Evolutionary conservation across 192 early-diverging fungal genomes (phyloP).

Genomic region (Spinellus fusiger): DNA sequence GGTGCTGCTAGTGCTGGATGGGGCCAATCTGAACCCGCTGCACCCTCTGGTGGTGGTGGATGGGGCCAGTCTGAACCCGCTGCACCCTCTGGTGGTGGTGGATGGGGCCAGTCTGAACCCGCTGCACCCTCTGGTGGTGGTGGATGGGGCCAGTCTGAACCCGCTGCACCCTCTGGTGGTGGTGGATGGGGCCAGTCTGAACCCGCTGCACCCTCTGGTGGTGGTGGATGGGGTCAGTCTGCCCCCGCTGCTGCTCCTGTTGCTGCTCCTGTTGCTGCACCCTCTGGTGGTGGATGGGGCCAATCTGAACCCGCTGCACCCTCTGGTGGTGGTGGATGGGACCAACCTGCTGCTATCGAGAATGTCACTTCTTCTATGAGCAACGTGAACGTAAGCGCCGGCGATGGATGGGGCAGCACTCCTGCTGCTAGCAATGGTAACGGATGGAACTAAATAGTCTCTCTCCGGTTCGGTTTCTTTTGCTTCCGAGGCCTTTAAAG

Average conservation of each 20-base stretch:
- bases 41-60: conserved; percentile 7
- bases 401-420: not conserved
- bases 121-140: conserved; percentile 1
- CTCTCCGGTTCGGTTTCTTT: too few relatives aligned
- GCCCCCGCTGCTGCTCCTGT: not conserved
- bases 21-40: not conserved
- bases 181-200: conserved; percentile 7
- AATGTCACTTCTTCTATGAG: conserved; percentile 1
- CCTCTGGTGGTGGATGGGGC: conserved; percentile 9
- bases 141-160: conserved; percentile 12
- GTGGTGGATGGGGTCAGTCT: conserved; percentile 16
- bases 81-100: conserved; percentile 3
- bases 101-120: conserved; percentile 2
- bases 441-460: not conserved
- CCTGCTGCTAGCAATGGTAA: conserved; percentile 1
- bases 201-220: conserved; percentile 7
- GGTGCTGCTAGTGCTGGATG: conserved; percentile 8
- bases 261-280: conserved; percentile 1
- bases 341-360: conserved; percentile 8
- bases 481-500: too few relatives aligned
- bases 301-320: not conserved
- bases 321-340: conserved; percentile 13
- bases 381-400: not conserved
- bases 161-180: conserved; percentile 1
- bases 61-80: conserved; percentile 9